Base-by-base conservation (phyloP, 805 yeast genomes). In the Torulaspora delbrueckii region DNA sequence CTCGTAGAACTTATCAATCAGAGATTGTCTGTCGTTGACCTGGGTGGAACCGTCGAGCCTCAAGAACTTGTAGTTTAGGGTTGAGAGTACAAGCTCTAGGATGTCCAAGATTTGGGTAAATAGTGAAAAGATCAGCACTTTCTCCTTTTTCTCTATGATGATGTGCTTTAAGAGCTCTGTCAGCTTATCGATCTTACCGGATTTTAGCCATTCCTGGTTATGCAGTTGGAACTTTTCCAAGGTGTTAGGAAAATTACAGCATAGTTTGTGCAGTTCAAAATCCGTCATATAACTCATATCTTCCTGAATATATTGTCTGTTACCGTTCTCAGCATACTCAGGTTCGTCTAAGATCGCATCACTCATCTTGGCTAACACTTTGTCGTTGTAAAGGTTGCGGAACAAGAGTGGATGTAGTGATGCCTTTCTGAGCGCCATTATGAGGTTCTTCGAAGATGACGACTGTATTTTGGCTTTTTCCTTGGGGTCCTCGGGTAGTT, bases 271-370 rank as follows among this genome's bases (percentile, higher is more conserved):
- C 42, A 93, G 72, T 67, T 93, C 99, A 63, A 77, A 86, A 70
- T 93, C 99, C 7, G 86, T 77, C 97, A 93, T 88, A 10, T 85
- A 87, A 62, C 80, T 80, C 98, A 93, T 90, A 65, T 93, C 99
- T 69, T 93, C 99, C 59, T 62, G 79, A 47, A 93, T 90, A 58
- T 75, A 93, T 33, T 78, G 71, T 51, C 72, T 69, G 61, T 88
- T 89, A 13, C 98, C 97, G 46, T 81, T 79, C 26, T 71, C 74
- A 2, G 51, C 54, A 65, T 93, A 93, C 43, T 77, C 81, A 0
- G 88, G 86, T 58, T 90, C 96, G 45, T 74, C 73, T 84, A 86
- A 81, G 39, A 93, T 90, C 22, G 75, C 81, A 48, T 71, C 75
- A 34, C 96, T 75, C 98, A 93, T 93, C 35, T 71, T 62, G 39